Evolutionary conservation across 176 grass and related monocot genomes (phyloP).

Genomic region (Musa schizocarpa): DNA sequence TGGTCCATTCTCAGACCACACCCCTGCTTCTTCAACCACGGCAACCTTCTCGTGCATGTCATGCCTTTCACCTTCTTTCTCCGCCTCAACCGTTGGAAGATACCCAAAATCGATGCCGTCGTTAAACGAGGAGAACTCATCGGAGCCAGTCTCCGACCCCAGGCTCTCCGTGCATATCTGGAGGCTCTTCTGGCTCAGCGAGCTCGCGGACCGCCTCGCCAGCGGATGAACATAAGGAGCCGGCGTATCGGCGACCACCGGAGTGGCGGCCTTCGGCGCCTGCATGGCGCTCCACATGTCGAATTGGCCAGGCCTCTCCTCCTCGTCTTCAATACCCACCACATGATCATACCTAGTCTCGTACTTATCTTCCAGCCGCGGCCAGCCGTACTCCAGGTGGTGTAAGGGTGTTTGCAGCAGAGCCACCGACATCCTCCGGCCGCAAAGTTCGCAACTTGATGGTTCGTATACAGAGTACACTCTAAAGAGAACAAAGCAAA

Average conservation of each 20-base stretch:
- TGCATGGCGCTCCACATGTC: neutral
- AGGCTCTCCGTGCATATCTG: constrained; percentile 97
- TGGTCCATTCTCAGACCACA: constrained; percentile 16
- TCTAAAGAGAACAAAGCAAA: too few species aligned
- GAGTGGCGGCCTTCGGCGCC: neutral
- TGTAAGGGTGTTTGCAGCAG: neutral
- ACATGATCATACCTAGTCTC: neutral
- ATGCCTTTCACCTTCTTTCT: neutral
- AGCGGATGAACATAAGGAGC: neutral
- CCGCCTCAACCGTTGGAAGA: constrained; percentile 20
- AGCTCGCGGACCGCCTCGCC: constrained; percentile 35
- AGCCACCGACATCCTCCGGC: neutral
- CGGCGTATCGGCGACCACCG: neutral
- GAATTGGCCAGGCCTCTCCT: neutral
- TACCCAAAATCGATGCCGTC: constrained; percentile 26
- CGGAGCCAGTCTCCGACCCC: constrained; percentile 80
- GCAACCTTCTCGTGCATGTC: neutral
- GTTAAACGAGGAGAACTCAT: constrained; percentile 14
- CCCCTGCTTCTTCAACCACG: neutral
- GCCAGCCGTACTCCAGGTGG: neutral
- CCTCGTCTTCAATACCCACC: neutral
- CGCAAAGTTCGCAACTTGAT: neutral
- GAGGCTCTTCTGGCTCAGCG: constrained; percentile 88
- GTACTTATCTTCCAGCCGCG: neutral
- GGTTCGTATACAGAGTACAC: too few species aligned